phyloP scores from a whole-genome alignment of 805 yeast species.

The Ogataea saltuana region DNA sequence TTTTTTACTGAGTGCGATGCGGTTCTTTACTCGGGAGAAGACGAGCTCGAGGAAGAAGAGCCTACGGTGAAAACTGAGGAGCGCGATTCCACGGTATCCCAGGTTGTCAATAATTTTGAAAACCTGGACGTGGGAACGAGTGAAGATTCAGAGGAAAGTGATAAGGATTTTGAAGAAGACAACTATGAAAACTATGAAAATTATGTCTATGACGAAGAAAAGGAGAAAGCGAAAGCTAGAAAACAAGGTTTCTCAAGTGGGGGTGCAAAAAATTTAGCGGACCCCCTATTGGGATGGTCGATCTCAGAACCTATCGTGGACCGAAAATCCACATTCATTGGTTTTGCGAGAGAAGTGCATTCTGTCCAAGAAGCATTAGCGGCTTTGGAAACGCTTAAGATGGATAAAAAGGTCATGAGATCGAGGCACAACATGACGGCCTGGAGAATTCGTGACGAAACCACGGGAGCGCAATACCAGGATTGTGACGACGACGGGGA shows the following conservation, averaged over 20 bases:
- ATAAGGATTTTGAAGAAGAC: conserved; percentile 9
- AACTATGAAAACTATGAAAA: conserved; percentile 11
- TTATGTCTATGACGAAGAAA: conserved; percentile 31
- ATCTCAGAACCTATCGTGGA: conserved; percentile 77
- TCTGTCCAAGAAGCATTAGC: conserved; percentile 68
- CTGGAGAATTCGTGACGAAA: conserved; percentile 66
- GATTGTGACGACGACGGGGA: conserved; percentile 98
- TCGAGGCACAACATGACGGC: conserved; percentile 85
- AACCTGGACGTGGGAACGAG: conserved; percentile 6
- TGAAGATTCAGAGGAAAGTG: background rate
- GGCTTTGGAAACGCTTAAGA: conserved; percentile 50
- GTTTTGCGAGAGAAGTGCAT: conserved; percentile 61
- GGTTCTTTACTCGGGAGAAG: conserved; percentile 42
- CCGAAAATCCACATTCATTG: conserved; percentile 83
- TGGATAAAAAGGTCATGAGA: conserved; percentile 64
- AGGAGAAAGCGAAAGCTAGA: conserved; percentile 29
- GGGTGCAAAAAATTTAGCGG: conserved; percentile 22
- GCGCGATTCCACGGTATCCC: conserved; percentile 14
- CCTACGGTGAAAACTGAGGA: conserved; percentile 19
- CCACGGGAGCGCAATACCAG: conserved; percentile 58
- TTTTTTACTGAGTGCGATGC: conserved; percentile 67
- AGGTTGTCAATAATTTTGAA: conserved; percentile 7
- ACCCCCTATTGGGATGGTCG: conserved; percentile 72
- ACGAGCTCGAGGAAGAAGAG: conserved; percentile 30
- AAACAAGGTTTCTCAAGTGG: conserved; percentile 5